Conservation (phyloP, 225 moss, liverwort and hornwort genomes). For the Sphagnum contortum region DNA sequence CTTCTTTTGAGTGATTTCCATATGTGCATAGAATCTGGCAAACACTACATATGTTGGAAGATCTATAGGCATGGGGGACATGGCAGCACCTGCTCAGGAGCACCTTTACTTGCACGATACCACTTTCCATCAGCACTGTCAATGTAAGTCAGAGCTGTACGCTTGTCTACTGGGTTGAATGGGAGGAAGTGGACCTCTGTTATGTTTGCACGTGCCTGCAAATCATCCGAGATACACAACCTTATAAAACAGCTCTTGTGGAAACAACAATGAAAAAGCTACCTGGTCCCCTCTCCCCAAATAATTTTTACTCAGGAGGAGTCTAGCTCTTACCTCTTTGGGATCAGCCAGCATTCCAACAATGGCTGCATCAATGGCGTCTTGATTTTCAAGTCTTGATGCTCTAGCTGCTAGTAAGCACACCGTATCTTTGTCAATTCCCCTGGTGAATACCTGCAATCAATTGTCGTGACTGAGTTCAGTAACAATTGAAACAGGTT, state of each 20-base stretch:
- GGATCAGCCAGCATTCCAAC: constrained; percentile 53
- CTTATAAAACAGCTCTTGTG: too few relatives aligned
- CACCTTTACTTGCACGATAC: constrained; percentile 68
- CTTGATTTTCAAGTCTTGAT: constrained; percentile 49
- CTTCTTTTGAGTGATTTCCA: too few relatives aligned
- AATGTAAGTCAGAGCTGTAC: constrained; percentile 63
- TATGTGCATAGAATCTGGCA: too few relatives aligned
- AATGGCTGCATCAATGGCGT: constrained; percentile 58
- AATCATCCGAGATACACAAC: neutral
- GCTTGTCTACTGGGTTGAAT: constrained; percentile 66
- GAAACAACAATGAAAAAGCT: too few relatives aligned
- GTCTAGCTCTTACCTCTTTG: constrained; percentile 25
- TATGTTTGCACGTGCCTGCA: constrained; percentile 51
- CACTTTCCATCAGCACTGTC: constrained; percentile 35
- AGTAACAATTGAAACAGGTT: too few relatives aligned
- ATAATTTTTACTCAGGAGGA: too few relatives aligned
- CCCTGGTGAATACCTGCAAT: neutral
- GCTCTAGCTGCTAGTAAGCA: constrained; percentile 50
- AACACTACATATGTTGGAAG: too few relatives aligned
- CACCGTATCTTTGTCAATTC: constrained; percentile 39
- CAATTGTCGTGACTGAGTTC: too few relatives aligned
- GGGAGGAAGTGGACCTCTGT: constrained; percentile 50
- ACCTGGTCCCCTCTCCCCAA: too few relatives aligned
- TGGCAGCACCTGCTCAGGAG: constrained; percentile 43
- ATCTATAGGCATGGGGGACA: too few relatives aligned